Evolutionary conservation across 495 filamentous ascomycete genomes (phyloP), one percentile per base, ranked within the genome.

Genomic region (Penicillium desertorum): DNA sequence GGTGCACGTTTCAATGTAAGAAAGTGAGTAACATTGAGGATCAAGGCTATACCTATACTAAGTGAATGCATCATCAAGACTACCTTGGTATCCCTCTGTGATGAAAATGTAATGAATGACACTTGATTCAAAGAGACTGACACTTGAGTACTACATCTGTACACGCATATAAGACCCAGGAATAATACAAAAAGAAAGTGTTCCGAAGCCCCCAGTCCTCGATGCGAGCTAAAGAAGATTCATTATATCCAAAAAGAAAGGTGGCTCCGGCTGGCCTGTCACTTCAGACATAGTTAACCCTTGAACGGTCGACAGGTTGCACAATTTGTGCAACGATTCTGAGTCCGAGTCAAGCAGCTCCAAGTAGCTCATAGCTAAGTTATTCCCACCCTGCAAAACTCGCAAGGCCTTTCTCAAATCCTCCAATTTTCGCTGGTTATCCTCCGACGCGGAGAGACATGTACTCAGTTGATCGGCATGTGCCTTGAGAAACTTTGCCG

Each of bases 301-400:
- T n/a, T 36, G 42, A 25, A 46, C 42, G 36, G 32, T 11, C 12
- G 43, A 37, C 14, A 55, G 9, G 29, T 29, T 46, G 32, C 53
- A 37, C 32, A 47, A 39, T 10, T 41, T 39, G n/a, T 39, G 20
- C 39, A 19, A 55, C 2, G 7, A 20, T 5, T 29, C 53, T 2
- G 30, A 47, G n/a, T 29, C 53, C n/a, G 43, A 55, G 22, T 55
- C 53, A 10, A 55, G 53, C 7, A 55, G 43, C 4, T 30, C 34
- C 19, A 55, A 36, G 17, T 55, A 55, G 2, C 36, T 47, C 32
- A 12, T 47, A 23, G 53, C 53, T 17, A 55, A 4, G 29, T 55
- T 55, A 17, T 55, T 55, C 32, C 53, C 44, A n/a, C 44, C 34
- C 14, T 55, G 53, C 22, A 55, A 11, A 27, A 55, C 23, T 11